Percentiles rank a stretch among this genome's conserved stretches.
Conservation (phyloP, 495 filamentous ascomycete species). For the Daldinia concentrica region DNA sequence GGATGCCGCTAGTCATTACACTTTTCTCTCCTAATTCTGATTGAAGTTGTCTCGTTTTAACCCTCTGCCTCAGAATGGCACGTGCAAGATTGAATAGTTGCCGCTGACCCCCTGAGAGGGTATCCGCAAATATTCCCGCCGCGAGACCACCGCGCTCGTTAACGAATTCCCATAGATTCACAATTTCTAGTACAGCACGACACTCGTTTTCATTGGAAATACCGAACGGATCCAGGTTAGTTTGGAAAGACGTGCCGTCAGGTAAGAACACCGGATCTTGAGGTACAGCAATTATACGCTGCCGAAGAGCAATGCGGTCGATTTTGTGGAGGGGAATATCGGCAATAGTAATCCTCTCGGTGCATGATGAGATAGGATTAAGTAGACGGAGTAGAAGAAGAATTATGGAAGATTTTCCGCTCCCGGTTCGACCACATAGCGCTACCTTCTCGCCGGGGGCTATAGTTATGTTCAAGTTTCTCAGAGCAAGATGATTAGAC, state of each 20-base stretch:
- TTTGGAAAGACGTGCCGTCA: neutral
- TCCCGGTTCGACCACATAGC: too few species aligned
- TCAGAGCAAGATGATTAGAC: neutral
- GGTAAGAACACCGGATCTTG: neutral
- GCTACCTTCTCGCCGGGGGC: neutral
- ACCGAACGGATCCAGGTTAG: too few species aligned
- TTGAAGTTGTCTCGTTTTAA: neutral
- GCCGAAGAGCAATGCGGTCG: too few species aligned
- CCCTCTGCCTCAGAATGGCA: neutral
- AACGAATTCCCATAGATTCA: neutral
- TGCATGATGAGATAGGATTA: neutral
- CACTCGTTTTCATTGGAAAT: neutral
- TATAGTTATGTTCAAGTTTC: neutral
- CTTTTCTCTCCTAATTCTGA: neutral
- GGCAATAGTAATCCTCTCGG: too few species aligned
- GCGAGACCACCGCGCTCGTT: neutral
- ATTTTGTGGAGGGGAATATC: neutral
- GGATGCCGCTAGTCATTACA: neutral
- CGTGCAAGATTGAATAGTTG: neutral
- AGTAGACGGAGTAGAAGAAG: neutral
- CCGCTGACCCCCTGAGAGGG: neutral
- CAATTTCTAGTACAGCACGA: neutral
- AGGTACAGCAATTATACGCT: too few species aligned
- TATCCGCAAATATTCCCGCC: neutral
- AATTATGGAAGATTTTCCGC: too few species aligned